A percentile compares a stretch with the other conserved stretches of the same genome.
phyloP scores from a whole-genome alignment of 148 eudicot genomes.

The Beta vulgaris region DNA sequence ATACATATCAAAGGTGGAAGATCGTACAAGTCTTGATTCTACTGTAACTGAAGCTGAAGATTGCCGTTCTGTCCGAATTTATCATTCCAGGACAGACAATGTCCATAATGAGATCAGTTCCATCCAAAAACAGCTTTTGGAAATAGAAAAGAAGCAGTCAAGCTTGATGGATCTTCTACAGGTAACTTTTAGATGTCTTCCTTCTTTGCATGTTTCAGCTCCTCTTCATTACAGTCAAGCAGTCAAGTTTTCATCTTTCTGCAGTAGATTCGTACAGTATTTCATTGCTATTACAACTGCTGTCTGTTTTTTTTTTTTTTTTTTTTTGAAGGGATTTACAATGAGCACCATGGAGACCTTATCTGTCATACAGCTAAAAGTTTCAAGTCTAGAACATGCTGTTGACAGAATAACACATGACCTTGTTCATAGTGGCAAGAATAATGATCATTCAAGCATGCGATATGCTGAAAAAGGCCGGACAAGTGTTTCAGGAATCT shows the following conservation, averaged over 20 bases:
- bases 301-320: conserved; percentile 2
- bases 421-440: conserved; percentile 40
- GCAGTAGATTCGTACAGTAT: neutral
- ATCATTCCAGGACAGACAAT: conserved; percentile 52
- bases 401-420: conserved; percentile 56
- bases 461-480: conserved; percentile 44
- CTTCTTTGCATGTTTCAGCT: neutral
- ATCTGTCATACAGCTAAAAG: conserved; percentile 63
- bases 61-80: conserved; percentile 39
- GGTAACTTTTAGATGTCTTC: conserved; percentile 39
- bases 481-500: conserved; percentile 52
- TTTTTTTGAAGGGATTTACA: conserved; percentile 65
- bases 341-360: conserved; percentile 55
- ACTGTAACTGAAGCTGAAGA: conserved; percentile 56
- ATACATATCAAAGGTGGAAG: conserved; percentile 38
- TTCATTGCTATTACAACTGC: neutral
- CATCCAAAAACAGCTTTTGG: conserved; percentile 62
- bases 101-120: conserved; percentile 53
- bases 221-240: neutral
- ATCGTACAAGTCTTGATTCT: conserved; percentile 75
- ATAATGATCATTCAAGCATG: conserved; percentile 35
- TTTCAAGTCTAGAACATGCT: conserved; percentile 61
- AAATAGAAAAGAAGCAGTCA: conserved; percentile 77
- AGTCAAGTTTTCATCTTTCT: too few species aligned
- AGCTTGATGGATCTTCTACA: conserved; percentile 67